Percentiles rank a stretch among this genome's conserved stretches.
Conservation (phyloP, 371 early-diverging fungal species). For the Mortierella sp. region DNA sequence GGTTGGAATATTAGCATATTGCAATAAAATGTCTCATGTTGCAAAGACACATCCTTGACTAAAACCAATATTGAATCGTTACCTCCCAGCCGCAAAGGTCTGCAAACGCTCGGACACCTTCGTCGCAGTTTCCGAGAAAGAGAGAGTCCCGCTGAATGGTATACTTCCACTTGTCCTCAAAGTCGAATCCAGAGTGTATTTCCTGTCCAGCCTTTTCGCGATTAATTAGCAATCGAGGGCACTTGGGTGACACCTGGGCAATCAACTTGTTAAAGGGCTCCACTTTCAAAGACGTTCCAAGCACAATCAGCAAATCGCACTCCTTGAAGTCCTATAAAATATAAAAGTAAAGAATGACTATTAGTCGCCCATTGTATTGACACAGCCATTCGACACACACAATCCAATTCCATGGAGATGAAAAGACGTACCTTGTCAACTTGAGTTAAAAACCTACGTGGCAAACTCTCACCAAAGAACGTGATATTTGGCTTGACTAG, state of each 20-base stretch:
- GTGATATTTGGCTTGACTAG: constrained; percentile 95
- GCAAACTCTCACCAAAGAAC: constrained; percentile 95
- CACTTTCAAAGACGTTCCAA: constrained; percentile 91
- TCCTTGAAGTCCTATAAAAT: constrained; percentile 70
- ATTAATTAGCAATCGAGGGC: constrained; percentile 93
- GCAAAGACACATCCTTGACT: not conserved
- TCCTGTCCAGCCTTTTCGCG: constrained; percentile 82
- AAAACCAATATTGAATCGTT: not conserved
- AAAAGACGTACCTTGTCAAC: constrained; percentile 56
- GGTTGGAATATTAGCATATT: not conserved
- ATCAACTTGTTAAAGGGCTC: constrained; percentile 93
- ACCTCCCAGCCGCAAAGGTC: constrained; percentile 76
- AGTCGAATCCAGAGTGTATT: constrained; percentile 82
- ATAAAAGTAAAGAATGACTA: not conserved
- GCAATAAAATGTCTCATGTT: not conserved
- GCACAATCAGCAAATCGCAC: constrained; percentile 91
- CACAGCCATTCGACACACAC: not conserved
- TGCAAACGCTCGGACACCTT: constrained; percentile 74
- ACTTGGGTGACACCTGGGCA: constrained; percentile 68
- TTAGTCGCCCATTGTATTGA: not conserved
- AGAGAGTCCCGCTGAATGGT: constrained; percentile 81
- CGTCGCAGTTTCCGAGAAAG: constrained; percentile 85
- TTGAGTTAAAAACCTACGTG: constrained; percentile 72
- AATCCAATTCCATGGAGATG: constrained; percentile 40
- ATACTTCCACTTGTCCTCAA: constrained; percentile 71